Evolutionary conservation across 768 basidiomycete genomes (phyloP).

Genomic region (Podaxis sp.): DNA sequence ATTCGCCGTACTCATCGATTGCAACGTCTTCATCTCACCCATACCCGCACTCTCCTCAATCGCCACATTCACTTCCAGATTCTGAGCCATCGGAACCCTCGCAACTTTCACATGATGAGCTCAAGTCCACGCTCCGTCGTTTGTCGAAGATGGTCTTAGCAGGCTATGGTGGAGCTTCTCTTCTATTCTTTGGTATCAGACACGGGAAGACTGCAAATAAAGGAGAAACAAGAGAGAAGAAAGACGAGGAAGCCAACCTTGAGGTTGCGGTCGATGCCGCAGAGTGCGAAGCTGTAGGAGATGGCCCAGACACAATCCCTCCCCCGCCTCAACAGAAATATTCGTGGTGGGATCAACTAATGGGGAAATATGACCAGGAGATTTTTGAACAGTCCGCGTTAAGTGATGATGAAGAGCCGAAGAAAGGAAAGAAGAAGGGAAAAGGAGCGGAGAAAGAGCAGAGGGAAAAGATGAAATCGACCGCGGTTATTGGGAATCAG

Average conservation of each 20-base stretch:
- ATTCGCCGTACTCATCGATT: constrained; percentile 20
- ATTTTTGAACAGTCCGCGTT: constrained; percentile 70
- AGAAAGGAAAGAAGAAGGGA: constrained; percentile 11
- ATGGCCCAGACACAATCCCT: constrained; percentile 45
- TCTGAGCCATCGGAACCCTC: constrained; percentile 13
- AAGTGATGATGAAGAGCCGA: constrained; percentile 19
- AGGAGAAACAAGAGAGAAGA: constrained; percentile 33
- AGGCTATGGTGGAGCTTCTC: constrained; percentile 79
- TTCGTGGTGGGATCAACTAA: constrained; percentile 82
- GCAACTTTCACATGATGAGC: constrained; percentile 40
- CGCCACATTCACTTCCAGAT: constrained; percentile 16
- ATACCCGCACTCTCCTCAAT: constrained; percentile 11
- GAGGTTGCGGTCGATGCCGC: constrained; percentile 68
- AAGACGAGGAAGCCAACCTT: constrained; percentile 58
- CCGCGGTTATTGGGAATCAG: constrained; percentile 62
- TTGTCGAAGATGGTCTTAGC: constrained; percentile 82
- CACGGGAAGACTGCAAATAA: constrained; percentile 18
- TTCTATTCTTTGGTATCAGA: constrained; percentile 77
- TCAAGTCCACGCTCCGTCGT: constrained; percentile 71
- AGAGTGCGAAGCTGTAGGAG: constrained; percentile 60
- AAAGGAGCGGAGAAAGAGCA: constrained; percentile 27
- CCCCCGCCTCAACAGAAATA: constrained; percentile 40
- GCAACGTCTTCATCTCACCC: constrained; percentile 17
- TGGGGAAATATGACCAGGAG: constrained; percentile 80
- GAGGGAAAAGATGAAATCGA: constrained; percentile 46